phyloP scores from a whole-genome alignment of 345 rosid species.

The Kernera saxatilis region DNA sequence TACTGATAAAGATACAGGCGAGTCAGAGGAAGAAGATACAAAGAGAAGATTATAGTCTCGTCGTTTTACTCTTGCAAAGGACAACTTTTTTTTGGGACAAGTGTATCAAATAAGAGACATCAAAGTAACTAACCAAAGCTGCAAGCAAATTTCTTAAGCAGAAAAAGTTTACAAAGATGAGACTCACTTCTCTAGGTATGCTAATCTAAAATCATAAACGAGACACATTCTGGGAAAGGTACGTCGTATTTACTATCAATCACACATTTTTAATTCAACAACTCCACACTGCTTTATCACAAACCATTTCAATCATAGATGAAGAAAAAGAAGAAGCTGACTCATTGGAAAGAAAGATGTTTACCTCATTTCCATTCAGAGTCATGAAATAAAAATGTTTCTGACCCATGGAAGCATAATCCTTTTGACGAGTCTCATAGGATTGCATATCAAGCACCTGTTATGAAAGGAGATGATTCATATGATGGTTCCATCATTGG shows the following conservation, averaged over 20 bases:
- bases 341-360: slow-evolving; percentile 9
- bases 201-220: background rate
- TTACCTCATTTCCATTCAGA: slow-evolving; percentile 91
- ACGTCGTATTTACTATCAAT: background rate
- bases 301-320: slow-evolving; percentile 7
- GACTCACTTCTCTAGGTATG: background rate
- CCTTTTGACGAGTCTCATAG: slow-evolving; percentile 75
- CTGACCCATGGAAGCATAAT: slow-evolving; percentile 87
- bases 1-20: background rate
- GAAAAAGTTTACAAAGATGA: background rate
- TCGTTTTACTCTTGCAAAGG: background rate
- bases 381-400: slow-evolving; percentile 99
- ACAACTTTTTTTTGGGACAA: background rate
- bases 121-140: background rate
- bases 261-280: background rate
- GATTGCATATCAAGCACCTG: slow-evolving; percentile 97
- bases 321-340: background rate
- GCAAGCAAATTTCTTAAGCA: background rate
- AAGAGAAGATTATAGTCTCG: background rate
- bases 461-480: background rate
- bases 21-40: background rate
- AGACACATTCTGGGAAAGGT: background rate
- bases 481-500: background rate
- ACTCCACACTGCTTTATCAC: background rate
- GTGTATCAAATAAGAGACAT: background rate